These are phyloP conservation scores for Diplocarpon rosae DNA, from an alignment of 2,329 filamentous ascomycete species.

Conservation along the genomic window DNA sequence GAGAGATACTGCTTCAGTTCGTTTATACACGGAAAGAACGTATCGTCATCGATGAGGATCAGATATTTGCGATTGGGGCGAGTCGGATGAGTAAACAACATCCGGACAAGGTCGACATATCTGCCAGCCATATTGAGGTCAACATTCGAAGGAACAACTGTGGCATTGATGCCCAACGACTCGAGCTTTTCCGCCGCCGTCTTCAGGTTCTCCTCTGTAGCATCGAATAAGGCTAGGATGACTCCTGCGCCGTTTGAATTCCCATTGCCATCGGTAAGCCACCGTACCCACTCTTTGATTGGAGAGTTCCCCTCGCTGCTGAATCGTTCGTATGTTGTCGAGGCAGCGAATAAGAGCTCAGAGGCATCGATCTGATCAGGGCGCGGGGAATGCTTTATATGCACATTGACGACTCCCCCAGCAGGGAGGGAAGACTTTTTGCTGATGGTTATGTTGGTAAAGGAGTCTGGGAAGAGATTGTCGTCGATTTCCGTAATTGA, in stretches of 20 bases:
- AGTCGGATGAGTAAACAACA: slow-evolving; percentile 39
- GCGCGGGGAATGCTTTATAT: slow-evolving; percentile 32
- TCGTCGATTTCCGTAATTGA: slow-evolving; percentile 20
- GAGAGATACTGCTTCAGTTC: slow-evolving; percentile 26
- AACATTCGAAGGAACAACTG: slow-evolving; percentile 43
- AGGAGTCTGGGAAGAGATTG: slow-evolving; percentile 19
- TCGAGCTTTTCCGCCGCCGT: slow-evolving; percentile 36
- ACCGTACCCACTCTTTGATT: slow-evolving; percentile 47
- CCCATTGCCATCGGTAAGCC: slow-evolving; percentile 46
- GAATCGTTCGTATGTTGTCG: slow-evolving; percentile 46
- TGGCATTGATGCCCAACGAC: slow-evolving; percentile 42
- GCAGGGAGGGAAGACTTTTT: slow-evolving; percentile 11
- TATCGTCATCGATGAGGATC: slow-evolving; percentile 27
- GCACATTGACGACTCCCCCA: slow-evolving; percentile 17
- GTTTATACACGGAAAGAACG: slow-evolving; percentile 25
- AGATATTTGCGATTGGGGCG: slow-evolving; percentile 20
- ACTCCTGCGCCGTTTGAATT: slow-evolving; percentile 46
- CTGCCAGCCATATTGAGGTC: slow-evolving; percentile 47
- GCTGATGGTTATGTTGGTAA: slow-evolving; percentile 16
- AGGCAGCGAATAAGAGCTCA: slow-evolving; percentile 48
- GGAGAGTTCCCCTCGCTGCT: slow-evolving; percentile 39
- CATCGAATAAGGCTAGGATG: slow-evolving; percentile 41
- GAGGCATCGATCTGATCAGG: slow-evolving; percentile 42
- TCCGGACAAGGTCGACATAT: slow-evolving; percentile 44
- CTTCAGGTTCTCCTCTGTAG: slow-evolving; percentile 38